Evolutionary conservation across 225 moss, liverwort and hornwort genomes (phyloP).

Genomic region (Lunularia cruciata): DNA sequence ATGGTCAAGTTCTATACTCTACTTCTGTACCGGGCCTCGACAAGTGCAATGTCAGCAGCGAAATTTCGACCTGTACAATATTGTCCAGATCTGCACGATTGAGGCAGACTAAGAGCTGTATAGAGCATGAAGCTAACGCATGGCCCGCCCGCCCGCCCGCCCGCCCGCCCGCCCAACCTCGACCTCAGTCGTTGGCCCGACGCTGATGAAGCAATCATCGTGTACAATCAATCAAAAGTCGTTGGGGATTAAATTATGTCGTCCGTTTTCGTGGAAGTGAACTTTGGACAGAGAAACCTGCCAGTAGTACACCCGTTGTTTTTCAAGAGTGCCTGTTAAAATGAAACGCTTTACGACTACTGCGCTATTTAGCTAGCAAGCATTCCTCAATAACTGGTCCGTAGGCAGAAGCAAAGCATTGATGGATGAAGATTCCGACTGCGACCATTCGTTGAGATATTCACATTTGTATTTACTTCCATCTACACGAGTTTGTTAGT

Average conservation of each 20-base stretch:
- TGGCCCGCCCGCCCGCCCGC: not conserved
- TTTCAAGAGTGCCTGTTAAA: not conserved
- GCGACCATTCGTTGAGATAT: not conserved
- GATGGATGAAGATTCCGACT: not conserved
- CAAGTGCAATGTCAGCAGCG: not conserved
- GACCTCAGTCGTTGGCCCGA: not conserved
- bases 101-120: slow-evolving; percentile 13
- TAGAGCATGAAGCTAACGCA: not conserved
- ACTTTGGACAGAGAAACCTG: slow-evolving; percentile 4
- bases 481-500: slow-evolving; percentile 10
- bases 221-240: not conserved
- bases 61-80: slow-evolving; percentile 7
- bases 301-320: not conserved
- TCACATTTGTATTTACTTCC: slow-evolving; percentile 6
- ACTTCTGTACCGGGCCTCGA: not conserved
- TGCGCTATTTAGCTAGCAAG: slow-evolving; percentile 7
- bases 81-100: slow-evolving; percentile 12
- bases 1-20: not conserved
- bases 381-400: not conserved
- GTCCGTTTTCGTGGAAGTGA: slow-evolving; percentile 4
- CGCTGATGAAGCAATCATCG: slow-evolving; percentile 8
- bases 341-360: not conserved
- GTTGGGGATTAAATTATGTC: not conserved
- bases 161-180: not conserved
- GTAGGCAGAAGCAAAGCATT: not conserved